Evolutionary conservation across 78 protist species (phyloP), one percentile per base, ranked within the genome.

Genomic region (slime mould (Dictyostelium discoideum)): DNA sequence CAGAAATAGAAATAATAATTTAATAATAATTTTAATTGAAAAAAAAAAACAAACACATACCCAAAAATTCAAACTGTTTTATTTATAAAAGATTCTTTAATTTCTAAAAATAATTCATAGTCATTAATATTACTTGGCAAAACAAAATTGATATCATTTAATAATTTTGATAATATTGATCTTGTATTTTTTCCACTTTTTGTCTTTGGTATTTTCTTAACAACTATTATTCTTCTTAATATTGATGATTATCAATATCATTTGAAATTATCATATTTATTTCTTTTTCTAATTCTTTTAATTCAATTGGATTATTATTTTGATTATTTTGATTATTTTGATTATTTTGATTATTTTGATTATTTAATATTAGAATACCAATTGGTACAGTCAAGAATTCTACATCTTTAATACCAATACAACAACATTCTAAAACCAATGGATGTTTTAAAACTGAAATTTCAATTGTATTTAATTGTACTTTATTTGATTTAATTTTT

Each of bases 391-490:
- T 32, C 37, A 32, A 32, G 37, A 32, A 32, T 32, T 32, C 24
- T 26, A 29, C 9, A 16, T 93, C 92, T 2, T 48, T 4, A 11
- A 48, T 48, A 44, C n/a, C 40, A 42, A 80, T 24, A n/a, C 11
- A 46, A 16, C n/a, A 18, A 80, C 67, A 46, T 24, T 80, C 85
- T 48, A 89, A 92, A 9, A 96, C 5, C n/a, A 39, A 89, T 37
- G 97, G 97, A 16, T 39, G 69, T 18, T 60, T 74, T 32, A 98
- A 98, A 3, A 97, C 63, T 26, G 97, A 97, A 10, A 92, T 97
- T 65, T 98, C 99, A n/a, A 98, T 86, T 54, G n/a, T 57, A n/a
- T 95, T 94, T 5, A 97, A 90, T 20, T 98, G 88, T 9, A 98
- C 54, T 22, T 98, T 85, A 57, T 97, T 97, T 7, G 97, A 98